Conservation (phyloP, 2,329 filamentous ascomycete genomes). For the Cladophialophora carrionii region DNA sequence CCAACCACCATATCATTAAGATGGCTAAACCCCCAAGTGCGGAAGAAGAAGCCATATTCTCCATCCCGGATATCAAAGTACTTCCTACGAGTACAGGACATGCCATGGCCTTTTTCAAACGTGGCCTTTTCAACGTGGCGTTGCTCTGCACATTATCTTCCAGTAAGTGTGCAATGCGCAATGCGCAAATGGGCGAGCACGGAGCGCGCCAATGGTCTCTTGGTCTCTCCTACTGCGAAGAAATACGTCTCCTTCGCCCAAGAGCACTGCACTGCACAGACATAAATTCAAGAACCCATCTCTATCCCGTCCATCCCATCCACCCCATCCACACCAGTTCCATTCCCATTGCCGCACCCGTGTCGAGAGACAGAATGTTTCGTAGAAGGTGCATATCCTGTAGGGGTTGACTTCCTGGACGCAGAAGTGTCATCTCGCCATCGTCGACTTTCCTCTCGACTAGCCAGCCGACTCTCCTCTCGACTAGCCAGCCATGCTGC, state of each 20-base stretch:
- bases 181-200: not conserved
- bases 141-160: not conserved
- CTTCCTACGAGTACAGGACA: not conserved
- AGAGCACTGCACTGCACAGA: too few species aligned
- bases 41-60: not conserved
- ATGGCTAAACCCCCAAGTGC: not conserved
- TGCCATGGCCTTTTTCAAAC: too few species aligned
- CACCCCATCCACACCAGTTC: not conserved
- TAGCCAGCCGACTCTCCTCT: not conserved
- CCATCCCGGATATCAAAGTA: not conserved
- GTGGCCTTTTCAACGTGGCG: not conserved
- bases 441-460: not conserved
- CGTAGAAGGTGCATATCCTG: not conserved
- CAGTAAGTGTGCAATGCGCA: not conserved
- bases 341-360: conserved; percentile 8
- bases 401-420: not conserved
- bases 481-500: not conserved
- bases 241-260: not conserved
- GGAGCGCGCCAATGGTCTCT: too few species aligned
- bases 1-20: not conserved
- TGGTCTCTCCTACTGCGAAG: not conserved
- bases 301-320: conserved; percentile 3
- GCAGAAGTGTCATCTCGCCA: not conserved
- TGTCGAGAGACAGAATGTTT: not conserved
- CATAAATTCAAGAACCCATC: conserved; percentile 8